Conservation (phyloP, 2,329 filamentous ascomycete genomes). For the Paecilomyces fulvus region DNA sequence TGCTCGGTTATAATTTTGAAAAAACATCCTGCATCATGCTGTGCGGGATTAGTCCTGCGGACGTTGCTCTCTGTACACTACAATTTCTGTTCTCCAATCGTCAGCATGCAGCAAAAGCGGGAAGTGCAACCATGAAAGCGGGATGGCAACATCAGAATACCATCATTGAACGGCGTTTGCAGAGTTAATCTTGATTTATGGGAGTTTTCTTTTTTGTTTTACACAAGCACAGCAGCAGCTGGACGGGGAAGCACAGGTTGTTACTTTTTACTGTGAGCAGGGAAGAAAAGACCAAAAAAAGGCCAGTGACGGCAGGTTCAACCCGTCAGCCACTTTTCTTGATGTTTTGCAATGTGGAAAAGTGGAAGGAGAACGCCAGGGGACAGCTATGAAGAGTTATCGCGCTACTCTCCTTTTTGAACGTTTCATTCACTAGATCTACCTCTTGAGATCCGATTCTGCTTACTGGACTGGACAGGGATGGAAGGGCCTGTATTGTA, state of each 20-base stretch:
- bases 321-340: slow-evolving; percentile 8
- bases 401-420: slow-evolving; percentile 6
- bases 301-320: slow-evolving; percentile 8
- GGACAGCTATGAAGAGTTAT: slow-evolving; percentile 2
- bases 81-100: background rate
- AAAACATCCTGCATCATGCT: background rate
- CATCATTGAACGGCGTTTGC: slow-evolving; percentile 6
- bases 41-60: background rate
- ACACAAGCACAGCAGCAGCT: slow-evolving; percentile 7
- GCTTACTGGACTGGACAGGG: slow-evolving; percentile 11
- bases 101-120: background rate
- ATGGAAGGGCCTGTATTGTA: slow-evolving; percentile 18
- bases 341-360: background rate
- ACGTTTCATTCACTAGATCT: slow-evolving; percentile 2
- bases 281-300: slow-evolving; percentile 4
- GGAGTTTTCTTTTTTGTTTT: slow-evolving; percentile 11
- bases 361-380: slow-evolving; percentile 9
- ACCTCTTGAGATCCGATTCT: background rate
- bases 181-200: slow-evolving; percentile 5
- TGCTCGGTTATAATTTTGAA: background rate
- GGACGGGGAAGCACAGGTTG: background rate
- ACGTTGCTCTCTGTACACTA: background rate
- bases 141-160: background rate
- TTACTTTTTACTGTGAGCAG: background rate
- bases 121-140: background rate